These are phyloP conservation scores for Carex parvula DNA, from an alignment of 176 grass and related monocot species.

Conservation along the genomic window DNA sequence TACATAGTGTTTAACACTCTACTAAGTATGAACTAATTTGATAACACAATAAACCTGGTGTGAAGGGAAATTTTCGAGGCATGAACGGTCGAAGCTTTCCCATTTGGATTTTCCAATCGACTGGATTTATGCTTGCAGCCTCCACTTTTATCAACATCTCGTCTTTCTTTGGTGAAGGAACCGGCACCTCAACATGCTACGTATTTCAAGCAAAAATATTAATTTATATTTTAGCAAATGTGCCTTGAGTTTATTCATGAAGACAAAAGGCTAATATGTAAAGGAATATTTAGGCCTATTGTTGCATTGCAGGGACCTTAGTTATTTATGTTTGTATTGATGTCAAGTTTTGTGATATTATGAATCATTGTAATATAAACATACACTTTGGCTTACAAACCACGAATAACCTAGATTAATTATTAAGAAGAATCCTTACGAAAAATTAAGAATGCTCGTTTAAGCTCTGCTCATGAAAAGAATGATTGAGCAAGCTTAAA, in stretches of 20 bases:
- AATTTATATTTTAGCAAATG: neutral
- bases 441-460: neutral
- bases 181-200: conserved; percentile 55
- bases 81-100: conserved; percentile 50
- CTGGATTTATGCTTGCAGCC: conserved; percentile 58
- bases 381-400: neutral
- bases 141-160: conserved; percentile 64
- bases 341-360: neutral
- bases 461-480: neutral
- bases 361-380: neutral
- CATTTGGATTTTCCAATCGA: conserved; percentile 80
- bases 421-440: neutral
- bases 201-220: neutral
- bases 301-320: neutral
- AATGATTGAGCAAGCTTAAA: neutral
- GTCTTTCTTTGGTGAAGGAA: conserved; percentile 48
- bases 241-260: neutral
- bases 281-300: neutral
- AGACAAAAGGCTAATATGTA: neutral
- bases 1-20: neutral
- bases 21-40: neutral
- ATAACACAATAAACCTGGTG: conserved; percentile 36
- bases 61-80: conserved; percentile 52
- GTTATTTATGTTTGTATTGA: neutral
- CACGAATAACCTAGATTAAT: neutral